These are phyloP conservation scores for Erodium texanum DNA, from an alignment of 441 rosid species.

Conservation along the genomic window DNA sequence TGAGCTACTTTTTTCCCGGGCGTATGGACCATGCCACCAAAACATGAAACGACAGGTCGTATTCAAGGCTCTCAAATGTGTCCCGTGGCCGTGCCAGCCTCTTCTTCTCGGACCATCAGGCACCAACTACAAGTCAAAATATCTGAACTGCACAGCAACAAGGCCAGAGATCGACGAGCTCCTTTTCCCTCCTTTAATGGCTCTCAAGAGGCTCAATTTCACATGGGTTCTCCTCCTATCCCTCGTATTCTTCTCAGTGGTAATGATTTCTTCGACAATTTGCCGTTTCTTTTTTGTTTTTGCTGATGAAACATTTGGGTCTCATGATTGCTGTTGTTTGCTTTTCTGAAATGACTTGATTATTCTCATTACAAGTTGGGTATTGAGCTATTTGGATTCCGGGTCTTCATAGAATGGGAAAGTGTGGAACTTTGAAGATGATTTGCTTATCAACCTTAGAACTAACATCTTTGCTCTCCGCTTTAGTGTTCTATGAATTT, in stretches of 20 bases:
- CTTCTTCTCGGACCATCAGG: neutral
- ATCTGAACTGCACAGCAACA: neutral
- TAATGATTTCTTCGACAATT: neutral
- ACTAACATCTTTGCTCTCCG: neutral
- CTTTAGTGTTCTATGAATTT: neutral
- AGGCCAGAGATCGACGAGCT: neutral
- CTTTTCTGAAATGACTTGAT: neutral
- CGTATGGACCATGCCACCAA: neutral
- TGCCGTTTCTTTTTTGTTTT: neutral
- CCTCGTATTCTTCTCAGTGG: neutral
- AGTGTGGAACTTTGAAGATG: neutral
- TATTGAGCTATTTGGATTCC: neutral
- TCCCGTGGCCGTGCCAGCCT: neutral
- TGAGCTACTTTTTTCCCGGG: no score
- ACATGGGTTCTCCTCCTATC: neutral
- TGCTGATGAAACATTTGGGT: neutral
- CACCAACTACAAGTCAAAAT: neutral
- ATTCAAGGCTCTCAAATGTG: neutral
- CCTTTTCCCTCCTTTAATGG: neutral
- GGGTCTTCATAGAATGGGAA: neutral
- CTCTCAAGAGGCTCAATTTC: neutral
- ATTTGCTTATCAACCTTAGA: neutral
- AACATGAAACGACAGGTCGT: neutral
- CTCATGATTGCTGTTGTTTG: neutral
- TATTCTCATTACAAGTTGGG: neutral